Evolutionary conservation across 2,329 filamentous ascomycete species (phyloP).

Genomic region (Colletotrichum australisinense): DNA sequence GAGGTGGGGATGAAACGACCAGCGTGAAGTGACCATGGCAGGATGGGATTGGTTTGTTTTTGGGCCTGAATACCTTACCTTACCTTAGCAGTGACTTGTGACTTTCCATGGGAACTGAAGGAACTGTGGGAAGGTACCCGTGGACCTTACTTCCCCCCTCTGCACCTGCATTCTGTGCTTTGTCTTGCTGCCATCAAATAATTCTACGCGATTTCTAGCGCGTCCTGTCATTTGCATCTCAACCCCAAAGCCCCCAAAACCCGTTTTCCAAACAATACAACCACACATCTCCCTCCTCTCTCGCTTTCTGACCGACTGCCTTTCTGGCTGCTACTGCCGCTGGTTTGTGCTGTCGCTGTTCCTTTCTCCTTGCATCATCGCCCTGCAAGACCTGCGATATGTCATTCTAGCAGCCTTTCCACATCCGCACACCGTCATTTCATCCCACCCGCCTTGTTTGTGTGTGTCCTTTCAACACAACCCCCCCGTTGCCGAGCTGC

Average conservation of each 20-base stretch:
- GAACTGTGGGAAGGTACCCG: not conserved
- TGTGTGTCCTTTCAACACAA: slow-evolving; percentile 32
- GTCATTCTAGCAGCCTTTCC: slow-evolving; percentile 34
- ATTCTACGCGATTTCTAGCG: slow-evolving; percentile 37
- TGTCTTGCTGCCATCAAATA: slow-evolving; percentile 23
- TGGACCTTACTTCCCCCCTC: not conserved
- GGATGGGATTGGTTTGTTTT: slow-evolving; percentile 11
- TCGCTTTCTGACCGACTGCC: slow-evolving; percentile 18
- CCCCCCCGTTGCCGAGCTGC: slow-evolving; percentile 31
- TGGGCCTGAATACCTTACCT: not conserved
- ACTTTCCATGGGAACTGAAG: not conserved
- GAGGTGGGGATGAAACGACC: slow-evolving; percentile 33
- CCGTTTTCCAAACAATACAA: slow-evolving; percentile 19
- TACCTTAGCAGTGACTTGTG: not conserved
- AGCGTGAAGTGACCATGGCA: not conserved
- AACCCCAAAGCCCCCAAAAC: slow-evolving; percentile 18
- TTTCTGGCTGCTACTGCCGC: slow-evolving; percentile 33
- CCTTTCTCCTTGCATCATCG: slow-evolving; percentile 7
- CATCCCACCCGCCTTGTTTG: slow-evolving; percentile 31
- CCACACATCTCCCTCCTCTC: slow-evolving; percentile 12
- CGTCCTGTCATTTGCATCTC: slow-evolving; percentile 34
- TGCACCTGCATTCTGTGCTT: slow-evolving; percentile 13
- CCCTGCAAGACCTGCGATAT: slow-evolving; percentile 33
- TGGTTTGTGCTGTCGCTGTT: slow-evolving; percentile 29
- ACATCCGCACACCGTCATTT: slow-evolving; percentile 36